Base-by-base conservation (phyloP, 306 rosid genomes). In the Rosa chinensis region DNA sequence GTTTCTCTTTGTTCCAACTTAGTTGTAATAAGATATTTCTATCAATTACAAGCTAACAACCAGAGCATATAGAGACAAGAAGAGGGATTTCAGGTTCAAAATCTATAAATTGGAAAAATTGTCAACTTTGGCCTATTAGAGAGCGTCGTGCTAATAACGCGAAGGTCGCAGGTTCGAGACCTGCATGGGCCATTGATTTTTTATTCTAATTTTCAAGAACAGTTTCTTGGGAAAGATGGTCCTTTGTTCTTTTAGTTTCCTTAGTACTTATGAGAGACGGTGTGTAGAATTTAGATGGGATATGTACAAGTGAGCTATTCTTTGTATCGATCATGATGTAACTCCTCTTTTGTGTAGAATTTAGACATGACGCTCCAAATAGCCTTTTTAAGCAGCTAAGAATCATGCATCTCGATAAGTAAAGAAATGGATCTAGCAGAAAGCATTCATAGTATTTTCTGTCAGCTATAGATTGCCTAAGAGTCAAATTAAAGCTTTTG, bases 81-180 rank as follows among this genome's bases (percentile, higher is more conserved):
- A 2, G 4, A 39, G 25, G 71, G 28, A 25, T 25, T 25, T 25
- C 28, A 25, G 28, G 28, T 25, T 25, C 28, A 25, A 25, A 25
- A 25, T 25, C 28, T 25, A 25, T 1, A 25, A 25, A 25, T 25
- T 25, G 28, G 28, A 25, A 25, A 39, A 42, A 4, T 0, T 18
- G 3, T 4, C 35, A 10, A 45, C 2, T 0, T 1, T 47, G 71
- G 71, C 79, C 71, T 45, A 45, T 45, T 62, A 45, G 79, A 75
- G 71, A 62, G 59, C 47, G 47, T 62, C 45, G 71, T 75, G 71
- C 79, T 75, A 75, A 75, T 75, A 61, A 47, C 70, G 42, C 11
- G 10, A 39, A 21, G 63, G 78, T 75, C 78, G 20, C 71, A 75
- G 71, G 71, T 61, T 75, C 47, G 79, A 75, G 45, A 75, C 79